Base-by-base conservation (phyloP, 2,329 filamentous ascomycete species). In the Metarhizium rileyi region DNA sequence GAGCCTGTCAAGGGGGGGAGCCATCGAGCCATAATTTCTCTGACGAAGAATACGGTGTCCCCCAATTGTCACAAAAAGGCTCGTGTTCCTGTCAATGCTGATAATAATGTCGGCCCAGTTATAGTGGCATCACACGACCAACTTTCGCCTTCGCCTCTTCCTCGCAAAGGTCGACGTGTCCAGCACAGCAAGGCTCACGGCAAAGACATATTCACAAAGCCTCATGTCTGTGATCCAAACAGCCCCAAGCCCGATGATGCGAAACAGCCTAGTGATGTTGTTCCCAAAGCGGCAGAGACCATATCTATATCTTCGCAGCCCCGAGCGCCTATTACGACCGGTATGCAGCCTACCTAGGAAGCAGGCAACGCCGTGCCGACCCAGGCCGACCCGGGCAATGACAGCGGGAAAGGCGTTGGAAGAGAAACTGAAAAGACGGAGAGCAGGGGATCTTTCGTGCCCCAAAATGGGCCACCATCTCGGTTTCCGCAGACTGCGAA, bases 341-440 rank as follows among this genome's bases (percentile, higher is more conserved):
- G 51, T 42, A 48, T 16, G 40, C 53, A 52, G 47, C 46, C 53
- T 58, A 57, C 47, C 18, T 56, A 56, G 53, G 43, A 52, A 23
- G 22, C 54, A 54, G 57, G 41, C 41, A 26, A 44, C 42, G 44
- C 46, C 50, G 47, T 42, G 35, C 35, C 28, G 30, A n/a, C 27
- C 42, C 12, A 43, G 52, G 33, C 18, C 5, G 25, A 23, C n/a
- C 40, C 20, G 23, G n/a, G 20, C 40, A 23, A 20, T 26, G 30
- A 12, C 3, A 48, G 16, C 30, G 30, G 23, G 40, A 40, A 20
- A 20, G 16, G 3, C 9, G 9, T 6, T 40, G 35, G 18, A 16
- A 20, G 35, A 38, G 0, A 38, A 5, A 38, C 35, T 20, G 35
- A 38, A 5, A 20, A 18, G 18, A 20, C 20, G 35, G 35, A n/a